Evolutionary conservation across 2,329 filamentous ascomycete species (phyloP).

Genomic region (Drechslerella dactyloides): DNA sequence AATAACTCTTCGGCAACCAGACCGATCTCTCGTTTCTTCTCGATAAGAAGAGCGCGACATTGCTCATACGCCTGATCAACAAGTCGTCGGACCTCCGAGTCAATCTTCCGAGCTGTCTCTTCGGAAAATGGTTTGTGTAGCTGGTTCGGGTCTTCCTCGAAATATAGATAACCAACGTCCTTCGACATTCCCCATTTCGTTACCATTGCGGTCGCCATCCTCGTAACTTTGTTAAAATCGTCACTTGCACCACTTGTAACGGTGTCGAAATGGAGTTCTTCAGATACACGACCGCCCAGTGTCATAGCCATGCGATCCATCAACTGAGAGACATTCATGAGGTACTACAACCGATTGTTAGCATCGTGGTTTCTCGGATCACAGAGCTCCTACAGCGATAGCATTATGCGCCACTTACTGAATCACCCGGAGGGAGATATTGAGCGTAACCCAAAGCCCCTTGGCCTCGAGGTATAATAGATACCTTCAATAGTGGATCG

Average conservation of each 20-base stretch:
- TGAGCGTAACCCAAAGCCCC: slow-evolving; percentile 95
- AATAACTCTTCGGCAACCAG: slow-evolving; percentile 92
- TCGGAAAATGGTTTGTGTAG: slow-evolving; percentile 96
- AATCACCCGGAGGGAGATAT: slow-evolving; percentile 89
- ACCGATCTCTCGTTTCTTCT: slow-evolving; percentile 87
- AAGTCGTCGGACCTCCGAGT: slow-evolving; percentile 86
- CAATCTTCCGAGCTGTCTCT: slow-evolving; percentile 88
- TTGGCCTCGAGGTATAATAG: slow-evolving; percentile 94
- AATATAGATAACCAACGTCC: slow-evolving; percentile 91
- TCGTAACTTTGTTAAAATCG: slow-evolving; percentile 97
- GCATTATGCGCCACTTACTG: slow-evolving; percentile 56
- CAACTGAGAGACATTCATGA: slow-evolving; percentile 93
- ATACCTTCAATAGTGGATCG: slow-evolving; percentile 97
- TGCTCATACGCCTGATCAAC: slow-evolving; percentile 91
- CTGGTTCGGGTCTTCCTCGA: slow-evolving; percentile 78
- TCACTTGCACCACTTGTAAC: slow-evolving; percentile 94
- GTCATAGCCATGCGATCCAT: slow-evolving; percentile 99
- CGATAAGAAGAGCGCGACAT: slow-evolving; percentile 79
- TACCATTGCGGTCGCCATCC: slow-evolving; percentile 96
- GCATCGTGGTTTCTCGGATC: not conserved
- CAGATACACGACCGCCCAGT: slow-evolving; percentile 88
- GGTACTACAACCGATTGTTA: slow-evolving; percentile 63
- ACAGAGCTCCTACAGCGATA: too few relatives aligned
- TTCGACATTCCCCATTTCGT: slow-evolving; percentile 99
- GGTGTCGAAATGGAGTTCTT: slow-evolving; percentile 95